Evolutionary conservation across 2,329 filamentous ascomycete genomes (phyloP).

Genomic region (Alternaria triticina): DNA sequence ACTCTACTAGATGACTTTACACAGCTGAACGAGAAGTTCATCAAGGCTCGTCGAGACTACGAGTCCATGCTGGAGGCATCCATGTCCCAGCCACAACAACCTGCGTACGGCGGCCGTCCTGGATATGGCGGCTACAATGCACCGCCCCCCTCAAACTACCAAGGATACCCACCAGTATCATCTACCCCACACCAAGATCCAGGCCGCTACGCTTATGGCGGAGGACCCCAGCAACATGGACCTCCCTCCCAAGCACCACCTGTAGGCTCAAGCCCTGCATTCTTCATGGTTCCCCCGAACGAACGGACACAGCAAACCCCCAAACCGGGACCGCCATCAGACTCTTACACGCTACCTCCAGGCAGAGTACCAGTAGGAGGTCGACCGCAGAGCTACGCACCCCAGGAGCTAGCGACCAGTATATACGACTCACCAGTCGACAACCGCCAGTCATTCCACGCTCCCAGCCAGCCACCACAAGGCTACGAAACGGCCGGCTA

Average conservation of each 20-base stretch:
- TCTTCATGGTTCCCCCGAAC: conserved; percentile 47
- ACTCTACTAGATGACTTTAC: conserved; percentile 84
- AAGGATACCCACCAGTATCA: conserved; percentile 42
- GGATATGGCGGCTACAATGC: conserved; percentile 43
- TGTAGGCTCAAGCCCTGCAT: conserved; percentile 42
- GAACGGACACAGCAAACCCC: conserved; percentile 40
- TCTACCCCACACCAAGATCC: conserved; percentile 45
- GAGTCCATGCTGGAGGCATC: conserved; percentile 94
- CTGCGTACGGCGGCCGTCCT: conserved; percentile 73
- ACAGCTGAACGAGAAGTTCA: conserved; percentile 98
- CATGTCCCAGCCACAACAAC: conserved; percentile 90
- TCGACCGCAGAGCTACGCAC: conserved; percentile 48
- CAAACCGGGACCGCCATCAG: conserved; percentile 37
- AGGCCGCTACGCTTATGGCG: conserved; percentile 35
- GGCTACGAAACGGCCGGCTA: conserved; percentile 33
- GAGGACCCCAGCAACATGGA: conserved; percentile 43
- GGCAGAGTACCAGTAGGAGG: conserved; percentile 38
- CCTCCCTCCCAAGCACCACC: conserved; percentile 50
- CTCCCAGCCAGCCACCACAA: conserved; percentile 31
- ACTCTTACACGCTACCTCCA: conserved; percentile 50
- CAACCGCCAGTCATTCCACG: conserved; percentile 50
- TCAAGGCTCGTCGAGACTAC: conserved; percentile 96
- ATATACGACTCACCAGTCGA: conserved; percentile 57
- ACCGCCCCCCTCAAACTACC: conserved; percentile 37
- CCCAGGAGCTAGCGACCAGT: conserved; percentile 56